Conservation (phyloP, 129 eudicot species). For the Pittosporum tobira region DNA sequence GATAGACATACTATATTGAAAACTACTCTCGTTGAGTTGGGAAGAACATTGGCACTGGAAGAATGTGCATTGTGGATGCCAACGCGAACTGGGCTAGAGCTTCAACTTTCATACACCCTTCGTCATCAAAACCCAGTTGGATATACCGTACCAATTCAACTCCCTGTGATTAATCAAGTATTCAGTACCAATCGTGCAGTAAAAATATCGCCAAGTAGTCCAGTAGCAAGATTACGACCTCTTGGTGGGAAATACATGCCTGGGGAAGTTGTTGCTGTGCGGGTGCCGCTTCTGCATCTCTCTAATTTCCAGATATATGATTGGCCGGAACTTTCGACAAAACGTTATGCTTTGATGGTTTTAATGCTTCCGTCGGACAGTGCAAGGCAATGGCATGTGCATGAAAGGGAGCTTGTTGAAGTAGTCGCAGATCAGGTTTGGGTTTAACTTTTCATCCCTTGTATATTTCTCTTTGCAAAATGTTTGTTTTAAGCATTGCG, state of each 20-base stretch:
- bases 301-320: conserved; percentile 75
- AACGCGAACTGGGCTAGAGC: conserved; percentile 77
- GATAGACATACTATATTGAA: conserved; percentile 85
- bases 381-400: conserved; percentile 95
- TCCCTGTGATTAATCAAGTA: conserved; percentile 79
- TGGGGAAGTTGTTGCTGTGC: conserved; percentile 96
- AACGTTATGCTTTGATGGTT: conserved; percentile 91
- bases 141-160: conserved; percentile 78
- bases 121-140: conserved; percentile 85
- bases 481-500: background rate
- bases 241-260: conserved; percentile 67
- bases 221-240: conserved; percentile 84
- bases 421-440: conserved; percentile 99
- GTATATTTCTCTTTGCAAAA: background rate
- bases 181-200: conserved; percentile 79
- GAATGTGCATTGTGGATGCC: conserved; percentile 99
- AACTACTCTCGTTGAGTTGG: conserved; percentile 89
- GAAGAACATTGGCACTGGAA: conserved; percentile 87
- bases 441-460: background rate
- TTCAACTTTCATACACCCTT: conserved; percentile 82
- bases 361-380: conserved; percentile 96
- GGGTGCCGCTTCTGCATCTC: conserved; percentile 92
- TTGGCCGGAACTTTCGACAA: conserved; percentile 92
- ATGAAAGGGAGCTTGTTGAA: conserved; percentile 94
- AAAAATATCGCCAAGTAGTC: conserved; percentile 75